A percentile compares a stretch with the other conserved stretches of the same genome.
These are phyloP conservation scores for Cystobasidium slooffiae DNA, from an alignment of 1,284 basidiomycete species.

Conservation along the genomic window DNA sequence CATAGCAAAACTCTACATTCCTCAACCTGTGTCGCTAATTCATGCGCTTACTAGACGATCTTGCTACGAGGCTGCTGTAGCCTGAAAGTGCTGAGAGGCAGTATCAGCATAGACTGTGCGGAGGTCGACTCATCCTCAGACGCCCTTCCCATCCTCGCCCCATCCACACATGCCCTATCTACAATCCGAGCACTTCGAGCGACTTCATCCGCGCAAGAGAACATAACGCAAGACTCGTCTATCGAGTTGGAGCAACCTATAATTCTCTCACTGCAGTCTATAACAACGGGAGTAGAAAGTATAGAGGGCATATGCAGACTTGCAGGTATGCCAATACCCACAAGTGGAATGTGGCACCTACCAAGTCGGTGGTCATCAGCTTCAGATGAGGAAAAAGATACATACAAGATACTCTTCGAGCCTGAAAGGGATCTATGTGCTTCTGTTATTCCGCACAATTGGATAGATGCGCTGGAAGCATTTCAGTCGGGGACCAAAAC, in stretches of 20 bases:
- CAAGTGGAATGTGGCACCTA: constrained; percentile 64
- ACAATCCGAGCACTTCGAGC: constrained; percentile 58
- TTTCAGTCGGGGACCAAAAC: constrained; percentile 42
- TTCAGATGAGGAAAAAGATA: constrained; percentile 58
- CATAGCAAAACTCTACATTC: neutral
- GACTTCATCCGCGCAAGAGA: constrained; percentile 36
- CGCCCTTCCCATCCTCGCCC: neutral
- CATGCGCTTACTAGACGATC: constrained; percentile 40
- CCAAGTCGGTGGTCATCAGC: constrained; percentile 57
- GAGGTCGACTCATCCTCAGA: constrained; percentile 8
- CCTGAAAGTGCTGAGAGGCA: constrained; percentile 45
- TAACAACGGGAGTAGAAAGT: constrained; percentile 66
- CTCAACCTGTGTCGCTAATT: neutral
- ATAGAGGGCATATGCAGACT: constrained; percentile 55
- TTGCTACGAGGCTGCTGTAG: constrained; percentile 46
- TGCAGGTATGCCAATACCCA: constrained; percentile 66
- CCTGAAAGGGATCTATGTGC: constrained; percentile 44
- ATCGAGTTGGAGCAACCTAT: constrained; percentile 49
- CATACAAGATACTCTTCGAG: constrained; percentile 39
- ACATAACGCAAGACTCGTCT: constrained; percentile 22
- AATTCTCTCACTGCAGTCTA: constrained; percentile 64
- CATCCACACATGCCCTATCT: constrained; percentile 67
- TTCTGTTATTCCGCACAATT: constrained; percentile 12
- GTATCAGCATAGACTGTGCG: constrained; percentile 41
- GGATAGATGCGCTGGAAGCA: constrained; percentile 47